A percentile compares a stretch with the other conserved stretches of the same genome.
Evolutionary conservation across 257 asterid species (phyloP).

Genomic region (Asclepias syriaca): DNA sequence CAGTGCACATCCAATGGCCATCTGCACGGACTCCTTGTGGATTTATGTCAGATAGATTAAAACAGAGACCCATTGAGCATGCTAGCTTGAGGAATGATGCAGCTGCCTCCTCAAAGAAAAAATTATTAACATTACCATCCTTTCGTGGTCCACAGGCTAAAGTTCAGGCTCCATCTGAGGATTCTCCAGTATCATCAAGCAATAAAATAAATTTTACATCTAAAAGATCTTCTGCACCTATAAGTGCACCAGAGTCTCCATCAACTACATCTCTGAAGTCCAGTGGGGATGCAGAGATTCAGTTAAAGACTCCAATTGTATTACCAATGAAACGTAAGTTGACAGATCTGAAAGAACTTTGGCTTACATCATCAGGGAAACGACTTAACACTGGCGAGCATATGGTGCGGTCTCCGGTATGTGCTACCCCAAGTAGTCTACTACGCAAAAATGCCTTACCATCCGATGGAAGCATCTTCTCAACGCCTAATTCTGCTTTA

Average conservation of each 20-base stretch:
- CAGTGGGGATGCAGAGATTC: conserved; percentile 46
- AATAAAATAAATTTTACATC: conserved; percentile 32
- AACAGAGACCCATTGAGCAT: conserved; percentile 36
- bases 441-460: conserved; percentile 50
- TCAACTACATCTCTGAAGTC: conserved; percentile 40
- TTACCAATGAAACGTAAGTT: conserved; percentile 87
- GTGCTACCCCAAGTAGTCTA: conserved; percentile 38
- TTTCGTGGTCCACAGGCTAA: conserved; percentile 30
- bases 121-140: conserved; percentile 37
- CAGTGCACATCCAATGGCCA: conserved; percentile 86
- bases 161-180: conserved; percentile 35
- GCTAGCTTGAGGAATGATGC: conserved; percentile 47
- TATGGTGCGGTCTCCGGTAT: conserved; percentile 48
- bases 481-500: conserved; percentile 40
- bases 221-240: conserved; percentile 30
- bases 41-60: conserved; percentile 62
- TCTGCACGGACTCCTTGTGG: conserved; percentile 67
- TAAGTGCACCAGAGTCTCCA: conserved; percentile 47
- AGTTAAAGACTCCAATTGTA: conserved; percentile 64
- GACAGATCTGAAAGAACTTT: conserved; percentile 58
- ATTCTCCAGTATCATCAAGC: conserved; percentile 38
- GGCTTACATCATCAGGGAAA: conserved; percentile 43
- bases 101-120: conserved; percentile 49
- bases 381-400: conserved; percentile 68
- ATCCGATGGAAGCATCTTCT: conserved; percentile 47